Evolutionary conservation across 2,329 filamentous ascomycete species (phyloP).

Genomic region (Ambrosiella beaveri): DNA sequence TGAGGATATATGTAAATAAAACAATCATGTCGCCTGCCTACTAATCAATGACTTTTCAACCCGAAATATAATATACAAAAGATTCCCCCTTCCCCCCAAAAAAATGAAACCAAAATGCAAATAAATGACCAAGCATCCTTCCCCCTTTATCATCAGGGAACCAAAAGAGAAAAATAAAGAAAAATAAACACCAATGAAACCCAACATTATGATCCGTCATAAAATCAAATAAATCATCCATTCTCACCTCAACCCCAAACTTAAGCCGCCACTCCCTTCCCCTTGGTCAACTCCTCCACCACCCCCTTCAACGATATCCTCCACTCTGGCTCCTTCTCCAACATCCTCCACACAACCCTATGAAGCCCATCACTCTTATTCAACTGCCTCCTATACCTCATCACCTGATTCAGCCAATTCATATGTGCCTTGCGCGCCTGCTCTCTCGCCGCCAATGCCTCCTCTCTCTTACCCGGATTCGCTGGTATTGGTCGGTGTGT

Average conservation of each 20-base stretch:
- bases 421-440: neutral
- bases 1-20: no score
- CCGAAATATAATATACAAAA: no score
- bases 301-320: neutral
- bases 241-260: neutral
- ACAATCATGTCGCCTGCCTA: no score
- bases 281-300: neutral
- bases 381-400: neutral
- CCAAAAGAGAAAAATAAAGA: no score
- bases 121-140: no score
- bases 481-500: neutral
- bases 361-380: neutral
- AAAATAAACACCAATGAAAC: no score
- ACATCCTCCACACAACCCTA: conserved; percentile 4
- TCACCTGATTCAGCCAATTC: neutral
- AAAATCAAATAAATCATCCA: neutral
- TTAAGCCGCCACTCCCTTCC: neutral
- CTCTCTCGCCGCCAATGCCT: neutral
- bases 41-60: no score
- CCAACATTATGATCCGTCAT: neutral
- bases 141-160: no score
- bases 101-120: no score
- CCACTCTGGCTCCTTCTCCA: neutral
- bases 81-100: no score
- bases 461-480: neutral